Conservation (phyloP, 768 basidiomycete species). For the Boletus edulis region DNA sequence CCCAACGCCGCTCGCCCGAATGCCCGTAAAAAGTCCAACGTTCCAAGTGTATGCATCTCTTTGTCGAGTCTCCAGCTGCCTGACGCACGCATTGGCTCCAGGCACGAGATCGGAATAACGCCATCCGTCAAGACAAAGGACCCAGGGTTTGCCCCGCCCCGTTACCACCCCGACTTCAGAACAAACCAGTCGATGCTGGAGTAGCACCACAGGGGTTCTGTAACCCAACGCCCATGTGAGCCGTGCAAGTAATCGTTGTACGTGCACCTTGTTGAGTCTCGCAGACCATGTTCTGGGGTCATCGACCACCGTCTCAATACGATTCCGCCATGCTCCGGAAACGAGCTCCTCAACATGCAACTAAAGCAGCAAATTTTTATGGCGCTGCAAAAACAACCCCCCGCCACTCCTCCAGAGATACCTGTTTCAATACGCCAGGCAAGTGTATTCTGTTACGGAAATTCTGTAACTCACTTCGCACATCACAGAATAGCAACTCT, state of each 20-base stretch:
- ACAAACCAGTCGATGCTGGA: background rate
- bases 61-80: background rate
- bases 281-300: conserved; percentile 1
- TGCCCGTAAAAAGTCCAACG: background rate
- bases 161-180: conserved; percentile 6
- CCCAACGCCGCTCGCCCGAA: background rate
- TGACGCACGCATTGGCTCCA: background rate
- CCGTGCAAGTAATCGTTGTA: too few relatives aligned
- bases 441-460: background rate
- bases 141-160: background rate
- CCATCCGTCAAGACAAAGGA: background rate
- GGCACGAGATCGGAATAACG: background rate
- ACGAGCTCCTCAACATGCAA: background rate
- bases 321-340: background rate
- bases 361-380: background rate
- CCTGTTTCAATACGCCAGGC: background rate
- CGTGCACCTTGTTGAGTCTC: background rate
- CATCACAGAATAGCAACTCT: background rate
- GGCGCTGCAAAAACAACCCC: background rate
- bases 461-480: background rate
- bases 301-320: conserved; percentile 1
- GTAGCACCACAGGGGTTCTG: background rate
- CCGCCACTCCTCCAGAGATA: background rate
- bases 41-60: conserved; percentile 2
- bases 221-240: conserved; percentile 8